phyloP scores from a whole-genome alignment of 1,139 yeast species.

The Kodamaea alishanica region DNA sequence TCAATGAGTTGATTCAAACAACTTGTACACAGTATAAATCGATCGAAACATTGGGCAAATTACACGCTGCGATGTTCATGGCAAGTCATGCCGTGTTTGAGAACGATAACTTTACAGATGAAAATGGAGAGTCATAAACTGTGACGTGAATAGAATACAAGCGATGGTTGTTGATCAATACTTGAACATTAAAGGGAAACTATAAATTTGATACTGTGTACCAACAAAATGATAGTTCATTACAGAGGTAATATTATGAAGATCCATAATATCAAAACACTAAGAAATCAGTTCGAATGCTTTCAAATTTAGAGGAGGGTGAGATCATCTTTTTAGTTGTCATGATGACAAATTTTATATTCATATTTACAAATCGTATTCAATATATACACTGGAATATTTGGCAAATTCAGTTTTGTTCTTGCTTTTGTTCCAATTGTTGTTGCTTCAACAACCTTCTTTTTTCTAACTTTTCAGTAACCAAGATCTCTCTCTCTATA shows the following conservation, averaged over 20 bases:
- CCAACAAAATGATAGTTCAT: too few relatives aligned
- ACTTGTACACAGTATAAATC: slow-evolving; percentile 56
- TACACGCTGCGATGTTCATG: slow-evolving; percentile 63
- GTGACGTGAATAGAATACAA: not conserved
- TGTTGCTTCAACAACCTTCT: slow-evolving; percentile 15
- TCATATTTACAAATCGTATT: too few relatives aligned
- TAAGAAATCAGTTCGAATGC: too few relatives aligned
- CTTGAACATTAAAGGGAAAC: too few relatives aligned
- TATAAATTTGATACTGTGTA: too few relatives aligned
- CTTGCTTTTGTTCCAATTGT: not conserved
- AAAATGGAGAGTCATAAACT: slow-evolving; percentile 1
- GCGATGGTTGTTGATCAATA: not conserved
- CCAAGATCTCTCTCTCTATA: slow-evolving; percentile 62
- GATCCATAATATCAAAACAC: too few relatives aligned
- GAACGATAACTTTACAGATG: slow-evolving; percentile 30
- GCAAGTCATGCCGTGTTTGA: slow-evolving; percentile 63
- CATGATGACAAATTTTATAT: too few relatives aligned
- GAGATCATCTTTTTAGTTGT: too few relatives aligned
- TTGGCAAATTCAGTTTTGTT: not conserved
- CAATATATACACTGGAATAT: not conserved
- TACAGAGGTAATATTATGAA: too few relatives aligned
- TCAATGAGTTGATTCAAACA: slow-evolving; percentile 51
- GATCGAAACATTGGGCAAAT: slow-evolving; percentile 54
- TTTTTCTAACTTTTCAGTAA: slow-evolving; percentile 51
- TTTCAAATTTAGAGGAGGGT: too few relatives aligned